These are phyloP conservation scores for Cadophora sp. DNA, from an alignment of 2,329 filamentous ascomycete species.

Conservation along the genomic window DNA sequence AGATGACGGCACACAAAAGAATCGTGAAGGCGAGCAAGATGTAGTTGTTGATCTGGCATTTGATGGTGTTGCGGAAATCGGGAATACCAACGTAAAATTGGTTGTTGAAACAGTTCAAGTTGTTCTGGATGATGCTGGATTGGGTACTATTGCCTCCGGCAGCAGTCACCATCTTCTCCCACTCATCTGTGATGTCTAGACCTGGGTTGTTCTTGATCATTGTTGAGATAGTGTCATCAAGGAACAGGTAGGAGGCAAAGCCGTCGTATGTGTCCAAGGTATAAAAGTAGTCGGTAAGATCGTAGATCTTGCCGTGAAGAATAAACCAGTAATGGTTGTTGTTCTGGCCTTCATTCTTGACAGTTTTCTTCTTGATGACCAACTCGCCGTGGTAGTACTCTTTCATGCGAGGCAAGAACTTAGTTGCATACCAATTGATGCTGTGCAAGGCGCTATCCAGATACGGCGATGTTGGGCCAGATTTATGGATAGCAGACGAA, in stretches of 20 bases:
- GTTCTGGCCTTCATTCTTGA: constrained; percentile 71
- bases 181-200: constrained; percentile 73
- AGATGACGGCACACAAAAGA: constrained; percentile 79
- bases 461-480: constrained; percentile 66
- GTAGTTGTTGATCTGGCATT: constrained; percentile 90
- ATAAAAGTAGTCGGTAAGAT: constrained; percentile 90
- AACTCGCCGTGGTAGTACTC: constrained; percentile 88
- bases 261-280: constrained; percentile 65
- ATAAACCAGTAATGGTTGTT: constrained; percentile 80
- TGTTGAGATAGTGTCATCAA: constrained; percentile 71
- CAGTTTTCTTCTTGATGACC: constrained; percentile 67
- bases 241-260: constrained; percentile 67
- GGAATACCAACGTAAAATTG: constrained; percentile 82
- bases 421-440: constrained; percentile 77
- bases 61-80: constrained; percentile 80
- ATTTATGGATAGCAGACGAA: constrained; percentile 68
- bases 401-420: constrained; percentile 80
- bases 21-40: constrained; percentile 88
- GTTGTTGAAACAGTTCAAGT: constrained; percentile 81
- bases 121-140: constrained; percentile 62
- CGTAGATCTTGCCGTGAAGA: constrained; percentile 79
- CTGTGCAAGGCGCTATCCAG: constrained; percentile 63
- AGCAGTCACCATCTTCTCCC: constrained; percentile 57
- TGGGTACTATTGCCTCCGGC: constrained; percentile 58
- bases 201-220: constrained; percentile 79